phyloP scores from a whole-genome alignment of 108 stramenopile species.

The Skeletonema potamos region DNA sequence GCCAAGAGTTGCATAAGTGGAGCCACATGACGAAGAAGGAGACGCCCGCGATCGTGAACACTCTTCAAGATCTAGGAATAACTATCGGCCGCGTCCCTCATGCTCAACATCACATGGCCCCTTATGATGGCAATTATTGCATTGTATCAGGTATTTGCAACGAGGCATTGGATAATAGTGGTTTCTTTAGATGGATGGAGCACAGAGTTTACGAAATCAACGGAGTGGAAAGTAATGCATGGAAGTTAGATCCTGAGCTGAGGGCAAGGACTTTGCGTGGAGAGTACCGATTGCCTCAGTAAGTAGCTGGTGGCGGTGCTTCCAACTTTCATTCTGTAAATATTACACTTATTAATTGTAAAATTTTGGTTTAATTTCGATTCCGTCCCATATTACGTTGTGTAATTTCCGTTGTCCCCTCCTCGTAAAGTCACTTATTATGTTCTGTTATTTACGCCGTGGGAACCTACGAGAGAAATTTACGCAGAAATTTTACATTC shows the following conservation, averaged over 20 bases:
- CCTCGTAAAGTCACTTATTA: background rate
- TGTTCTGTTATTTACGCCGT: background rate
- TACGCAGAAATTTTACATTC: constrained; percentile 14
- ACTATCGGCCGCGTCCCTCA: constrained; percentile 77
- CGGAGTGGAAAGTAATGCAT: constrained; percentile 86
- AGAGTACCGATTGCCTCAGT: constrained; percentile 48
- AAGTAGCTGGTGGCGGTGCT: background rate
- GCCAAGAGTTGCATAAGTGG: constrained; percentile 92
- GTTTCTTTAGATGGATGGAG: constrained; percentile 87
- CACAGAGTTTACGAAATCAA: constrained; percentile 73
- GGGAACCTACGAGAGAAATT: background rate
- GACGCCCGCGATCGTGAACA: constrained; percentile 52
- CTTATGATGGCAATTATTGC: constrained; percentile 92
- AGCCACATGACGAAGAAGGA: constrained; percentile 74
- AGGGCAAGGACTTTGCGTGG: constrained; percentile 65
- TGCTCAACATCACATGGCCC: constrained; percentile 85
- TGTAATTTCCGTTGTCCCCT: background rate
- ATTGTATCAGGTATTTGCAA: constrained; percentile 88
- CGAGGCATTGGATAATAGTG: constrained; percentile 63
- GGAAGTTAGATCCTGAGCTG: constrained; percentile 83
- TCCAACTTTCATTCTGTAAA: background rate
- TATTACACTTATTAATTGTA: constrained; percentile 1
- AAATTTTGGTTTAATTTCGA: background rate
- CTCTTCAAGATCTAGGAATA: constrained; percentile 65
- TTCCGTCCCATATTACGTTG: background rate